phyloP scores from a whole-genome alignment of 169 alveolate genomes.

The Amoebophrya sp. region DNA sequence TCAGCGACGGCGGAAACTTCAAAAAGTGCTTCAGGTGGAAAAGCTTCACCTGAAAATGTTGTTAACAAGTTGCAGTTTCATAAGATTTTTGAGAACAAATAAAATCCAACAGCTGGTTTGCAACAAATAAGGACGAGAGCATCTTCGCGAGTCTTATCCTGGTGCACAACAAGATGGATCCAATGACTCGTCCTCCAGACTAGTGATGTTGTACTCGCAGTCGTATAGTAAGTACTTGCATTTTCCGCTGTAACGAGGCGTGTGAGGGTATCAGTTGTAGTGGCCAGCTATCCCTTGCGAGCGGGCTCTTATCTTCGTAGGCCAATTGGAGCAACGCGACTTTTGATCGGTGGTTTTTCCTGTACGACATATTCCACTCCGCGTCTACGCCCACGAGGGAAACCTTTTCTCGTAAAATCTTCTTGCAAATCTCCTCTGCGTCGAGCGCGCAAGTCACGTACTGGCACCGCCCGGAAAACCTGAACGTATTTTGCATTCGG shows the following conservation, averaged over 20 bases:
- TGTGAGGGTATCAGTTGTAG: background rate
- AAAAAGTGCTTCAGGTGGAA: background rate
- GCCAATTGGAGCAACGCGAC: background rate
- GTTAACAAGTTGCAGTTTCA: too few relatives aligned
- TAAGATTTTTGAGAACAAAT: too few relatives aligned
- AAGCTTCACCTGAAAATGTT: background rate
- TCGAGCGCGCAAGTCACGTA: background rate
- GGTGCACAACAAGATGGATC: too few relatives aligned
- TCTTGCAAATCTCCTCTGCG: background rate
- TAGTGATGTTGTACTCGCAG: too few relatives aligned
- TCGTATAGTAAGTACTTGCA: too few relatives aligned
- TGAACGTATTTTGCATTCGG: background rate
- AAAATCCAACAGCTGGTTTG: too few relatives aligned
- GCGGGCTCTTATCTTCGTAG: background rate
- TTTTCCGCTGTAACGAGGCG: background rate
- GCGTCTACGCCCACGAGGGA: background rate
- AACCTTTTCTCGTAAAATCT: background rate
- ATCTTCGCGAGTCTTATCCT: too few relatives aligned
- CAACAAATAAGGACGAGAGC: too few relatives aligned
- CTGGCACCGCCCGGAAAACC: background rate
- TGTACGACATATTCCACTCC: background rate
- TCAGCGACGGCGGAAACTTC: background rate
- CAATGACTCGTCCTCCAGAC: too few relatives aligned
- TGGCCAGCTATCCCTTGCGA: background rate
- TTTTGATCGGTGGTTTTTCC: background rate